These are phyloP conservation scores for Mortierella sp. DNA, from an alignment of 371 early-diverging fungal species.

Conservation along the genomic window DNA sequence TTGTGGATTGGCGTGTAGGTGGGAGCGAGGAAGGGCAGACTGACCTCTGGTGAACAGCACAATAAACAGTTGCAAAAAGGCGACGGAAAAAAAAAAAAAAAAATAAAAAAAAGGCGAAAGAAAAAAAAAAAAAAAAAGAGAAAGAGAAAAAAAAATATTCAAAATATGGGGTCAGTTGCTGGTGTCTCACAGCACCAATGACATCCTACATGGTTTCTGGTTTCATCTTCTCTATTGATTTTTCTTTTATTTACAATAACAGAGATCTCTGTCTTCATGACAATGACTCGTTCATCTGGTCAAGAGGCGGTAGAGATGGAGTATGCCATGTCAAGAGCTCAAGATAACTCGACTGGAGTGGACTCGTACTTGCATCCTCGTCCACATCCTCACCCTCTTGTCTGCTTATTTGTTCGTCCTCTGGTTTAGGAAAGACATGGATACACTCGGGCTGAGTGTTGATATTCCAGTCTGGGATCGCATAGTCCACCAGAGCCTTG, in stretches of 20 bases:
- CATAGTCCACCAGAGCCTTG: background rate
- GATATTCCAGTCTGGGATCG: constrained; percentile 27
- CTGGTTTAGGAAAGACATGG: constrained; percentile 13
- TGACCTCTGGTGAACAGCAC: background rate
- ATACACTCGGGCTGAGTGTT: constrained; percentile 26
- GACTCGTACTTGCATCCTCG: background rate
- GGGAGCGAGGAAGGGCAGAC: background rate
- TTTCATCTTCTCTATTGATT: background rate
- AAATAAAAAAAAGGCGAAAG: too few relatives aligned
- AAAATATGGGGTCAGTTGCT: background rate
- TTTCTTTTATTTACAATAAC: background rate
- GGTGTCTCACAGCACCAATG: background rate
- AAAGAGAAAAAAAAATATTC: background rate
- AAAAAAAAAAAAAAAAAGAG: background rate
- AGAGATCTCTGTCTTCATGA: background rate
- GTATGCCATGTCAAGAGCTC: constrained; percentile 24
- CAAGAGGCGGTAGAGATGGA: background rate
- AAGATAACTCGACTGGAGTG: background rate
- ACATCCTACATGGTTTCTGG: background rate
- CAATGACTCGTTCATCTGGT: background rate
- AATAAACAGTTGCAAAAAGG: too few relatives aligned
- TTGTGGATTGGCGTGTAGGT: background rate
- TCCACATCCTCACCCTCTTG: constrained; percentile 9
- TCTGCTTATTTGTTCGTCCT: background rate
- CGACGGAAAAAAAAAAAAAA: background rate